These are phyloP conservation scores for Arthroderma sp. DNA, from an alignment of 2,329 filamentous ascomycete genomes.

Conservation along the genomic window DNA sequence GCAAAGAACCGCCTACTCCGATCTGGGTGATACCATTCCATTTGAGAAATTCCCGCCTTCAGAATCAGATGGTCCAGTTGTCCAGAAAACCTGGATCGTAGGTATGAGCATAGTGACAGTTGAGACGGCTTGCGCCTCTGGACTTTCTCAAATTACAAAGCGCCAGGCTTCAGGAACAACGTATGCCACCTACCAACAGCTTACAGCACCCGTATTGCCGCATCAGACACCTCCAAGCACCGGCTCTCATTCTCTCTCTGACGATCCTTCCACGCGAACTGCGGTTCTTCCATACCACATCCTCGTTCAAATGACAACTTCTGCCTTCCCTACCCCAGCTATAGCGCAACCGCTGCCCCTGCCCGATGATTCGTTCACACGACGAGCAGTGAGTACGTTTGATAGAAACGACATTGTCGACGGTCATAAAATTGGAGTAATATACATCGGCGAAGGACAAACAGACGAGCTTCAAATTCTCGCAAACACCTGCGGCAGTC, in stretches of 20 bases:
- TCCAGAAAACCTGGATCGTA: conserved; percentile 37
- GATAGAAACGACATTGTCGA: conserved; percentile 84
- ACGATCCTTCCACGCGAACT: conserved; percentile 23
- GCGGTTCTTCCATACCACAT: conserved; percentile 34
- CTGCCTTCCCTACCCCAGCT: conserved; percentile 30
- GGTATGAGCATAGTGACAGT: conserved; percentile 40
- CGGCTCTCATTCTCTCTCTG: conserved; percentile 26
- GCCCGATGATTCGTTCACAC: conserved; percentile 56
- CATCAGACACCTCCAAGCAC: conserved; percentile 32
- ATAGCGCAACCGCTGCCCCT: conserved; percentile 60
- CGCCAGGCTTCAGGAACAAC: conserved; percentile 39
- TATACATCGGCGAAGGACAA: conserved; percentile 85
- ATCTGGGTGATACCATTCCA: conserved; percentile 55
- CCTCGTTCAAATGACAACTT: conserved; percentile 31
- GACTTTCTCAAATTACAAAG: conserved; percentile 37
- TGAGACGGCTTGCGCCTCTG: conserved; percentile 35
- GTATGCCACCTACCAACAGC: conserved; percentile 35
- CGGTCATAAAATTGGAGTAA: conserved; percentile 86
- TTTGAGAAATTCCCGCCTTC: conserved; percentile 29
- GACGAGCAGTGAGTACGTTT: conserved; percentile 65
- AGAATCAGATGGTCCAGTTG: conserved; percentile 28
- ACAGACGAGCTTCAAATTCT: conserved; percentile 72
- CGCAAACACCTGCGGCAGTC: conserved; percentile 71
- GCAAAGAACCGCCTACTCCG: conserved; percentile 74
- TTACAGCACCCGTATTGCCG: conserved; percentile 31